phyloP scores from a whole-genome alignment of 148 eudicot genomes.

The Hydrangea macrophylla region DNA sequence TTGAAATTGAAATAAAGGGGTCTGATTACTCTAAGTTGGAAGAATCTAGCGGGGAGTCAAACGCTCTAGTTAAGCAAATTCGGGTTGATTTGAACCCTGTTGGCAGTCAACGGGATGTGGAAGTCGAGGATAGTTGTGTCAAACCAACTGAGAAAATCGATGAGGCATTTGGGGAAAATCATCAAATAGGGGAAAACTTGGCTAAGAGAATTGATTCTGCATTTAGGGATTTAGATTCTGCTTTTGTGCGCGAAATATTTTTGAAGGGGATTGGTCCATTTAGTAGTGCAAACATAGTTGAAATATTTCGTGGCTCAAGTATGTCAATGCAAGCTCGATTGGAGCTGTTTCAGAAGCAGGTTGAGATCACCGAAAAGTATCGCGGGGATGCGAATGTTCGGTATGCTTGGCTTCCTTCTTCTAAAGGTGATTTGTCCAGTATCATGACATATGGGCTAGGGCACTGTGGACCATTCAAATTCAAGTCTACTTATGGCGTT shows the following conservation, averaged over 20 bases:
- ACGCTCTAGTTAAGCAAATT: constrained; percentile 49
- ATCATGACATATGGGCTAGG: constrained; percentile 63
- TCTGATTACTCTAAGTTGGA: constrained; percentile 28
- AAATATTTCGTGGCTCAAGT: constrained; percentile 35
- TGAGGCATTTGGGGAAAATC: constrained; percentile 34
- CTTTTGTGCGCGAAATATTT: constrained; percentile 47
- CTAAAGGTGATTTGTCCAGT: constrained; percentile 40
- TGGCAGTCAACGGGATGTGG: constrained; percentile 23
- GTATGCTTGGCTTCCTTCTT: constrained; percentile 85
- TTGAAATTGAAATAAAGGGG: constrained; percentile 75
- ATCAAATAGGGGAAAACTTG: constrained; percentile 21
- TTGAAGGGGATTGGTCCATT: constrained; percentile 37
- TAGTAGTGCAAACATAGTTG: constrained; percentile 37
- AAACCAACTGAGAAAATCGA: constrained; percentile 35
- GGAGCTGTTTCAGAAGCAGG: constrained; percentile 79
- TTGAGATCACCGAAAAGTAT: constrained; percentile 53
- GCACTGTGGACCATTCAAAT: constrained; percentile 34
- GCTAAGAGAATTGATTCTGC: constrained; percentile 17
- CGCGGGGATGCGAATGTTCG: constrained; percentile 73
- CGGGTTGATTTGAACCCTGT: constrained; percentile 30
- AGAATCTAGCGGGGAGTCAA: constrained; percentile 68
- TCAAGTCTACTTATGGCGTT: constrained; percentile 51
- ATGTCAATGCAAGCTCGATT: constrained; percentile 40
- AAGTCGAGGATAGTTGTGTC: constrained; percentile 44
- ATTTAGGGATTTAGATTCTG: constrained; percentile 25